Percentiles rank a stretch among this genome's conserved stretches.
Conservation (phyloP, 2,329 filamentous ascomycete species). For the Parasarocladium wereldwijsianum region DNA sequence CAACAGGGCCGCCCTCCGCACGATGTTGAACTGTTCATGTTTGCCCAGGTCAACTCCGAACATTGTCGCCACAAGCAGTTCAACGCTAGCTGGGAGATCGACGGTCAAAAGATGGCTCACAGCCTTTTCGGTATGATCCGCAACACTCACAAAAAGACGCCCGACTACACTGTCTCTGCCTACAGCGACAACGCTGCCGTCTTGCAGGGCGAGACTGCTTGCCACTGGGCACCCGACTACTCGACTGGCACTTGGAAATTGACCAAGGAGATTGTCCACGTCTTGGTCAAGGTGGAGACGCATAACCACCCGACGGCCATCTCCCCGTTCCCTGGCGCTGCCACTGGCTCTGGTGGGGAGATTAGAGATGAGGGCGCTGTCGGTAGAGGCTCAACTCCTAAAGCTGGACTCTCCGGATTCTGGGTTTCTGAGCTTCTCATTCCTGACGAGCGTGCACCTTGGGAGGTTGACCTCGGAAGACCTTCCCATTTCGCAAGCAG, state of each 20-base stretch:
- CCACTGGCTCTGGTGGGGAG: constrained; percentile 88
- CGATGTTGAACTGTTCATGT: constrained; percentile 98
- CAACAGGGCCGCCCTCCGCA: constrained; percentile 47
- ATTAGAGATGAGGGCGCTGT: constrained; percentile 93
- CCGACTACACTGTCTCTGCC: constrained; percentile 76
- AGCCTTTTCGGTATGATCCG: constrained; percentile 93
- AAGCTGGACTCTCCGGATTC: constrained; percentile 83
- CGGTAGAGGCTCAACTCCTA: constrained; percentile 80
- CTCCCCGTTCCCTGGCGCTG: constrained; percentile 81
- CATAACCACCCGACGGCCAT: constrained; percentile 97
- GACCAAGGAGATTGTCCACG: constrained; percentile 73
- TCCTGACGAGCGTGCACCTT: constrained; percentile 66
- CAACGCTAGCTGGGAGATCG: constrained; percentile 92
- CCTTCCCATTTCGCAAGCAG: constrained; percentile 87
- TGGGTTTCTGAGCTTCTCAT: constrained; percentile 91
- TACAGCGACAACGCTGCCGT: constrained; percentile 99
- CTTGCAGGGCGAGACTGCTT: constrained; percentile 23
- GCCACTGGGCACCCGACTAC: constrained; percentile 74
- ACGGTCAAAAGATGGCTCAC: constrained; percentile 63
- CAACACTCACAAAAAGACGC: constrained; percentile 77
- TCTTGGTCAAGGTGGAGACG: constrained; percentile 89
- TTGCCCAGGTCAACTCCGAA: constrained; percentile 97
- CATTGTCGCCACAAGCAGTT: constrained; percentile 82
- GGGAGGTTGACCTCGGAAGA: constrained; percentile 84
- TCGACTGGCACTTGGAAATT: constrained; percentile 77